Evolutionary conservation across 2,329 filamentous ascomycete genomes (phyloP).

Genomic region (Orbilia javanica): DNA sequence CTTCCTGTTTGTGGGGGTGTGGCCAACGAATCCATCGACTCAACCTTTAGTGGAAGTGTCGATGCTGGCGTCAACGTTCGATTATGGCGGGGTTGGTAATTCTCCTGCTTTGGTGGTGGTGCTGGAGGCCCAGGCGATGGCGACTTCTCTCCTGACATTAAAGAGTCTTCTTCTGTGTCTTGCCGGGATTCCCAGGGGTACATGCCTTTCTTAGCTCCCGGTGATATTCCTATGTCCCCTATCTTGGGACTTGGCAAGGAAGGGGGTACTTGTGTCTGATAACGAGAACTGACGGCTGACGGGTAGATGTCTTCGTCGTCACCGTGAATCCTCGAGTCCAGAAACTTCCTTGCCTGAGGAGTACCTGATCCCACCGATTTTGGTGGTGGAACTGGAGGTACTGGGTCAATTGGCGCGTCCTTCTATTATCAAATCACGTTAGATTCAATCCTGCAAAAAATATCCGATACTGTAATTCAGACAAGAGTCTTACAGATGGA

Average conservation of each 20-base stretch:
- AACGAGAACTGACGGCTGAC: slow-evolving; percentile 36
- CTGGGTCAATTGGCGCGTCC: slow-evolving; percentile 50
- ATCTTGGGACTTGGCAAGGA: slow-evolving; percentile 52
- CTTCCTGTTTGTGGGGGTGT: slow-evolving; percentile 46
- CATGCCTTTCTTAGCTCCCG: slow-evolving; percentile 50
- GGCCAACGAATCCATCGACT: slow-evolving; percentile 47
- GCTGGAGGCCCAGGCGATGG: slow-evolving; percentile 44
- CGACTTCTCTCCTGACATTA: slow-evolving; percentile 50
- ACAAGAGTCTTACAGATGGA: slow-evolving; percentile 59
- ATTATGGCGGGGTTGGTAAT: slow-evolving; percentile 43
- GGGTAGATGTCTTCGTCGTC: slow-evolving; percentile 57
- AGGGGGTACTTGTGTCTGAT: slow-evolving; percentile 31
- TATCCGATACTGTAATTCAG: slow-evolving; percentile 5
- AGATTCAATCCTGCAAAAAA: slow-evolving; percentile 32
- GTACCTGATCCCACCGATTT: slow-evolving; percentile 42
- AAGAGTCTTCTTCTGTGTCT: slow-evolving; percentile 47
- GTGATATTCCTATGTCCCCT: slow-evolving; percentile 37
- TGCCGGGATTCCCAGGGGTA: slow-evolving; percentile 57
- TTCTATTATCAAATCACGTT: slow-evolving; percentile 57
- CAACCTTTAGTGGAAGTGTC: slow-evolving; percentile 31
- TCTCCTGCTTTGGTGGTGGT: slow-evolving; percentile 49
- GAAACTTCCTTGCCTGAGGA: slow-evolving; percentile 24
- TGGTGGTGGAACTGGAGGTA: slow-evolving; percentile 52
- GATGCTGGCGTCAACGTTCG: slow-evolving; percentile 51
- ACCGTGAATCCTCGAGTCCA: slow-evolving; percentile 53